Percentiles rank a stretch among this genome's conserved stretches.
Conservation (phyloP, 106 monocot species). For the Dioscorea zingiberensis region DNA sequence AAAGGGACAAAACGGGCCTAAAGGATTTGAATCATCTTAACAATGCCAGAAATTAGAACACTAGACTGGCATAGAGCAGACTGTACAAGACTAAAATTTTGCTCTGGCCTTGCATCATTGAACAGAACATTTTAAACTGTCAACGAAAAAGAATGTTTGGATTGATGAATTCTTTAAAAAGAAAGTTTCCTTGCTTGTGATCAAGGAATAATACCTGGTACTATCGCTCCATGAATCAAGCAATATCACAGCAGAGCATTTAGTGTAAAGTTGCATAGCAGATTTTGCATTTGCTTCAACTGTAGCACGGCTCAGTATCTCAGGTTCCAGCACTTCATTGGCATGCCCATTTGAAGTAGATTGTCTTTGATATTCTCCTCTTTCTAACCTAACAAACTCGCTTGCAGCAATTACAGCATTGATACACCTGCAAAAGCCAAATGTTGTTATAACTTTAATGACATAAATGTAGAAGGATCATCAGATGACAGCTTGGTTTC, state of each 20-base stretch:
- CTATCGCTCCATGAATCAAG: constrained; percentile 71
- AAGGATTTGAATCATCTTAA: no score
- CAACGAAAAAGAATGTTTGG: neutral
- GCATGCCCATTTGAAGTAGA: constrained; percentile 59
- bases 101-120: neutral
- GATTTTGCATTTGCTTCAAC: constrained; percentile 85
- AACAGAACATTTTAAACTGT: neutral
- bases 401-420: constrained; percentile 71
- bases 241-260: constrained; percentile 64
- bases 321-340: constrained; percentile 37
- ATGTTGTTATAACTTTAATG: neutral
- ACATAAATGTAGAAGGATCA: neutral
- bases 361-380: constrained; percentile 43
- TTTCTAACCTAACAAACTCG: constrained; percentile 63
- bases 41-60: no score
- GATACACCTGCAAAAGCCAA: constrained; percentile 56
- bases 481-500: neutral
- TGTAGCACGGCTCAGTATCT: constrained; percentile 39
- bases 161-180: neutral
- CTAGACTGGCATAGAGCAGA: no score
- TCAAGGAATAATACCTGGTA: constrained; percentile 45
- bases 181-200: neutral
- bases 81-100: no score
- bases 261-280: constrained; percentile 75
- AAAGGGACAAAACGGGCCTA: no score